phyloP scores from a whole-genome alignment of 495 filamentous ascomycete species.

The Daldinia caldariorum region DNA sequence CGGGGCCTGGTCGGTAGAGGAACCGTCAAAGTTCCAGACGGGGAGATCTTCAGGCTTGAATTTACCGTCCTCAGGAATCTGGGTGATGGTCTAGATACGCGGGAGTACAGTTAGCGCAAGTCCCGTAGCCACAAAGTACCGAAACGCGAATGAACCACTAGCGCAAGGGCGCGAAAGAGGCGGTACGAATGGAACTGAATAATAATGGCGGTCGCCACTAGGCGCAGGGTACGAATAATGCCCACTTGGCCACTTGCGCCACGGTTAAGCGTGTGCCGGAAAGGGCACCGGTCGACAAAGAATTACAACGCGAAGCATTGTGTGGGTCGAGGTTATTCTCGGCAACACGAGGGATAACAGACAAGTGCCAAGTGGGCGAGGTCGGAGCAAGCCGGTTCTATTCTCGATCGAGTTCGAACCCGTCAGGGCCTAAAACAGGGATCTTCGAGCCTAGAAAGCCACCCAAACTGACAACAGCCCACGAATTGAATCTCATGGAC shows the following conservation, averaged over 20 bases:
- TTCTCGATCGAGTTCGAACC: conserved; percentile 36
- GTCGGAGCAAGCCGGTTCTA: conserved; percentile 46
- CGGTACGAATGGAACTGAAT: conserved; percentile 8
- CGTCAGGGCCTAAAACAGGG: conserved; percentile 26
- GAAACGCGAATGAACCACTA: conserved; percentile 13
- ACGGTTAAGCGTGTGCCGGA: conserved; percentile 24
- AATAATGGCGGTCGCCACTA: conserved; percentile 30
- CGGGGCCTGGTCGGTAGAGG: conserved; percentile 91
- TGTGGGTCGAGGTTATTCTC: conserved; percentile 29
- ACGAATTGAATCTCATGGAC: conserved; percentile 33
- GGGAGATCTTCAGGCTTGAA: conserved; percentile 81
- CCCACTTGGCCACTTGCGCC: conserved; percentile 35
- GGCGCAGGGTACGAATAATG: conserved; percentile 34
- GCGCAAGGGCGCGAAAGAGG: neutral
- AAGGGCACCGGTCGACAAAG: conserved; percentile 33
- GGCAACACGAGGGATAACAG: conserved; percentile 24
- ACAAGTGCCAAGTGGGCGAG: conserved; percentile 36
- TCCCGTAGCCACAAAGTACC: neutral
- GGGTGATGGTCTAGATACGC: conserved; percentile 75
- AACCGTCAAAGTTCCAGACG: conserved; percentile 99
- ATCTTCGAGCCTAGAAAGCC: conserved; percentile 29
- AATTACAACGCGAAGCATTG: conserved; percentile 19
- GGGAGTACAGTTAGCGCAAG: conserved; percentile 34
- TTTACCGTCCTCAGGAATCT: conserved; percentile 60
- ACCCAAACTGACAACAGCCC: conserved; percentile 20